A percentile compares a stretch with the other conserved stretches of the same genome.
These are phyloP conservation scores for Camellia sinensis DNA, from an alignment of 148 eudicot species.

Conservation along the genomic window DNA sequence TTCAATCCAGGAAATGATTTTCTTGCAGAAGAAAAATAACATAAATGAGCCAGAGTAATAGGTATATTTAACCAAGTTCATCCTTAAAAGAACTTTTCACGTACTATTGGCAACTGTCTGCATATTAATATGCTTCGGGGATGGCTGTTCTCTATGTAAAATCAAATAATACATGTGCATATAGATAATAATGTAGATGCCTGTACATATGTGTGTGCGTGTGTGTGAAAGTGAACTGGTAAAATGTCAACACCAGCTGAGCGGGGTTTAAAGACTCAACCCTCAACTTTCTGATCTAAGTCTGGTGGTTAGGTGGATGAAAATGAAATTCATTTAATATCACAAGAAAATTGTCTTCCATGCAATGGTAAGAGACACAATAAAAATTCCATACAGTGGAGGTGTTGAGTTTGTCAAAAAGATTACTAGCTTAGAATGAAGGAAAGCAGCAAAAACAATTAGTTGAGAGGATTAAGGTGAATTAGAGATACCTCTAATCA, in stretches of 20 bases:
- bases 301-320: background rate
- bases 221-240: background rate
- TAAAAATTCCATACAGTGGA: background rate
- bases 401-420: background rate
- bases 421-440: background rate
- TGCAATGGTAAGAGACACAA: background rate
- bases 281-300: background rate
- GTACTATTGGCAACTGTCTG: background rate
- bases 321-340: background rate
- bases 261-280: background rate
- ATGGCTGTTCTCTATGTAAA: background rate
- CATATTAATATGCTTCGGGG: background rate
- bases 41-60: background rate
- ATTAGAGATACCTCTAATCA: constrained; percentile 61
- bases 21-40: background rate
- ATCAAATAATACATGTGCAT: background rate
- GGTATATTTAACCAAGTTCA: background rate
- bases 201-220: background rate
- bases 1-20: background rate
- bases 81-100: background rate
- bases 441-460: background rate
- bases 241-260: background rate
- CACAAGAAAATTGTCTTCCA: background rate
- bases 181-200: background rate
- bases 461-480: background rate